Base-by-base conservation (phyloP, 2,329 filamentous ascomycete species). In the Waltergamsia citrina region DNA sequence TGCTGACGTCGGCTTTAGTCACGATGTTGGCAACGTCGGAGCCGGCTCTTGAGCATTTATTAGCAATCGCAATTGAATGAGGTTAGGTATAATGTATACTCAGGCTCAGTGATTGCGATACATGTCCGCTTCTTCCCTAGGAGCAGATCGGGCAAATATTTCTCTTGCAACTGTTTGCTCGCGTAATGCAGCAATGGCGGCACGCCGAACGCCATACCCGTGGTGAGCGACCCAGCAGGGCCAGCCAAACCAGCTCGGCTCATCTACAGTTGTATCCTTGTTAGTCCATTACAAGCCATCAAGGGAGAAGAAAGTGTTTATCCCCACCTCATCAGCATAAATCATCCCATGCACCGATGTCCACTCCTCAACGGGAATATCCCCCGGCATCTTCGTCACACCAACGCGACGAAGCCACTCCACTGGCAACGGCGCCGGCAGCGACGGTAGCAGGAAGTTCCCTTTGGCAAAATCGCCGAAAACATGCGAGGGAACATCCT, bases 71-170 rank as follows among this genome's bases (percentile, higher is more conserved):
- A 26, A n/a, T 10, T 23, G 21, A 18, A 12, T 25, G 12, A 6
- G 4, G 20, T 29, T 12, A 14, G 28, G 16, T 15, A 16, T 29
- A 5, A 16, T 6, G 6, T 6, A 16, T 33, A 47, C 45, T 74
- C 75, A 0, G 83, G 83, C 50, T 88, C 83, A 0, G 83, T 88
- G 45, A 88, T 85, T 8, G 82, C 83, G 43, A 88, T 85, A 47
- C 82, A 87, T 11, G 67, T 66, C 27, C 81, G 64, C 56, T 78
- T 84, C 49, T 67, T 69, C 6, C 79, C 78, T 1, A 67, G 70
- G 10, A 87, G 60, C 1, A 86, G 62, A 33, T 82, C 78, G 0
- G 81, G 81, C 7, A 87, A 59, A 42, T 81, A 78, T 8, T 67
- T 63, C 42, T 79, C 73, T 53, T 85, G 77, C 18, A 86, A 57